A percentile compares a stretch with the other conserved stretches of the same genome.
phyloP scores from a whole-genome alignment of 169 alveolate genomes.

The Plasmodium cynomolgi region DNA sequence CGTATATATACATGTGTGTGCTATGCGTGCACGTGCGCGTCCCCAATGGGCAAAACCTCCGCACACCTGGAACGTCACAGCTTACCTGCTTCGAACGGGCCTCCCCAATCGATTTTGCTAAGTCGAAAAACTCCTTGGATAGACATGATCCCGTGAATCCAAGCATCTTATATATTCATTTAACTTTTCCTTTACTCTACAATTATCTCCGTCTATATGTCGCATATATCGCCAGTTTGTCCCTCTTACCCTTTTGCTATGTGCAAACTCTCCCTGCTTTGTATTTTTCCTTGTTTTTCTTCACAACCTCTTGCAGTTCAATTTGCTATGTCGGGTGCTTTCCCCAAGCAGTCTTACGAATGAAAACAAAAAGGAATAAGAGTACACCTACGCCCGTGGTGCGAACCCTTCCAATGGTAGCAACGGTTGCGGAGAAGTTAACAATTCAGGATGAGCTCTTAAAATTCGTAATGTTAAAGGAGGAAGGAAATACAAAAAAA shows the following conservation, averaged over 20 bases:
- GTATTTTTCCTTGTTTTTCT: neutral
- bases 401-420: neutral
- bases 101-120: slow-evolving; percentile 94
- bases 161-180: slow-evolving; percentile 79
- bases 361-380: neutral
- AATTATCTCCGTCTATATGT: neutral
- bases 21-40: neutral
- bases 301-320: neutral
- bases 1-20: neutral
- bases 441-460: neutral
- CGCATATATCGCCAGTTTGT: neutral
- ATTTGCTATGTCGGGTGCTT: neutral
- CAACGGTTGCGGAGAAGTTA: neutral
- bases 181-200: slow-evolving; percentile 12
- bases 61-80: neutral
- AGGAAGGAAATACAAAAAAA: neutral
- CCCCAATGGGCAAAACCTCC: neutral
- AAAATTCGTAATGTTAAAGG: neutral
- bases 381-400: neutral
- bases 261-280: neutral
- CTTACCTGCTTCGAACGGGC: slow-evolving; percentile 93
- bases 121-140: slow-evolving; percentile 90
- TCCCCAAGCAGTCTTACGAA: neutral
- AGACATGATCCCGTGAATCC: slow-evolving; percentile 78
- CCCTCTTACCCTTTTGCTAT: neutral